A percentile compares a stretch with the other conserved stretches of the same genome.
Conservation (phyloP, 2,329 filamentous ascomycete genomes). For the Clarireedia paspali region DNA sequence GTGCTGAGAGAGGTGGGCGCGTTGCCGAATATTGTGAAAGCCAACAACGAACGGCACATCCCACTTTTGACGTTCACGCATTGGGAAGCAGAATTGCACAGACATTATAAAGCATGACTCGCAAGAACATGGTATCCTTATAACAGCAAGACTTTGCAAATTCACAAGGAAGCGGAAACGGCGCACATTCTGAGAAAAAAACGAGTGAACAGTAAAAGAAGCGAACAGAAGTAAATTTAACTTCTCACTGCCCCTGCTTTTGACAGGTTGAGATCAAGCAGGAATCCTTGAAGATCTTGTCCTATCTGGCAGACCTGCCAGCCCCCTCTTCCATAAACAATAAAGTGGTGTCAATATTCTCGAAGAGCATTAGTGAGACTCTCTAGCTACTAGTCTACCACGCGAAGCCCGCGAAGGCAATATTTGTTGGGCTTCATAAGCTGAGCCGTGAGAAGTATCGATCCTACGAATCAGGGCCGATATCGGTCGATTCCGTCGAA, state of each 20-base stretch:
- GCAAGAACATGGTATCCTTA: slow-evolving; percentile 8
- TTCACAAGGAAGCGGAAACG: slow-evolving; percentile 3
- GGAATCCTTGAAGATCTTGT: slow-evolving; percentile 5
- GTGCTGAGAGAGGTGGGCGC: not conserved
- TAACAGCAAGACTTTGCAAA: slow-evolving; percentile 5
- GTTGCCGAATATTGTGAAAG: not conserved
- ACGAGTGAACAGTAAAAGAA: not conserved
- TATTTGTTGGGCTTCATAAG: slow-evolving; percentile 4
- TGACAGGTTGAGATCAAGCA: slow-evolving; percentile 9
- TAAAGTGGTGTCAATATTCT: not conserved
- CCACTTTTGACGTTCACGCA: slow-evolving; percentile 8
- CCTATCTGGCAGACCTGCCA: slow-evolving; percentile 1
- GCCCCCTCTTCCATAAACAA: not conserved
- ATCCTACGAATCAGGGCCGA: not conserved
- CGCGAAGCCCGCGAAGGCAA: not conserved
- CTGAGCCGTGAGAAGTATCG: not conserved
- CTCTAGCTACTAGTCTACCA: not conserved
- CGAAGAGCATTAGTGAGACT: slow-evolving; percentile 6
- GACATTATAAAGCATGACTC: slow-evolving; percentile 8
- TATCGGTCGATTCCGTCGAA: not conserved
- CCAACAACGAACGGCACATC: not conserved
- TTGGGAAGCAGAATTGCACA: not conserved
- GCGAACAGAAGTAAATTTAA: slow-evolving; percentile 1
- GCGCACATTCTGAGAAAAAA: slow-evolving; percentile 5
- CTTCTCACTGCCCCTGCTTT: slow-evolving; percentile 2